Base-by-base conservation (phyloP, 495 filamentous ascomycete species). In the Copromyces sp. region DNA sequence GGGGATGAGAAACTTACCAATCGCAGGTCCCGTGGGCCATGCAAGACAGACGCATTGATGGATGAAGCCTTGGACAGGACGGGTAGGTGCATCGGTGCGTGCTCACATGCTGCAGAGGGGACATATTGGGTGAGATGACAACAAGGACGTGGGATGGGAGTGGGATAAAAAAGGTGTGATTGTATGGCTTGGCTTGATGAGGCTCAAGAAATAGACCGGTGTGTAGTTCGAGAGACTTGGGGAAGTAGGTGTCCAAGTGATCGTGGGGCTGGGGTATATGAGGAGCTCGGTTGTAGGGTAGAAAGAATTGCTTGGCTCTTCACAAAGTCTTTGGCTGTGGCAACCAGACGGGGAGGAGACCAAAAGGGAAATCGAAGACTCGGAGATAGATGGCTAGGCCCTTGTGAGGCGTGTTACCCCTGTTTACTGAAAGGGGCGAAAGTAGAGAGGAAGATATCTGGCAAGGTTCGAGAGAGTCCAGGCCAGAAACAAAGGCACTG, bases 41-140 rank as follows among this genome's bases (percentile, higher is more conserved):
- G 81, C 69, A 87, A 77, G 61, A 87, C 86, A 29, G 84, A 86
- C 44, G 86, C 86, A 77, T 75, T 83, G 74, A 86, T 78, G 75
- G 81, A 79, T 70, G 82, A 82, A 71, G 77, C 72, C 76, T 84
- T 83, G 37, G 82, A 81, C 73, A 75, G 74, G 44, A 79, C 77
- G 77, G 82, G 80, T 77, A 84, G 74, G 73, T 84, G 83, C 80
- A 84, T 82, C 78, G 82, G 82, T 74, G 78, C 75, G 72, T 75
- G 70, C 75, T 84, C 82, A 74, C 71, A 75, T 74, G 79, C 80
- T 72, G 84, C 84, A 71, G 82, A 81, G 75, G 84, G 84, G 72
- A 83, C 84, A 85, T 85, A 74, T 76, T 79, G 74, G 70, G 79
- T 77, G 74, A 77, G 79, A 80, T 78, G 76, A 71, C 47, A 61